Base-by-base conservation (phyloP, 176 grass and related monocot species). In the Avena eriantha region DNA sequence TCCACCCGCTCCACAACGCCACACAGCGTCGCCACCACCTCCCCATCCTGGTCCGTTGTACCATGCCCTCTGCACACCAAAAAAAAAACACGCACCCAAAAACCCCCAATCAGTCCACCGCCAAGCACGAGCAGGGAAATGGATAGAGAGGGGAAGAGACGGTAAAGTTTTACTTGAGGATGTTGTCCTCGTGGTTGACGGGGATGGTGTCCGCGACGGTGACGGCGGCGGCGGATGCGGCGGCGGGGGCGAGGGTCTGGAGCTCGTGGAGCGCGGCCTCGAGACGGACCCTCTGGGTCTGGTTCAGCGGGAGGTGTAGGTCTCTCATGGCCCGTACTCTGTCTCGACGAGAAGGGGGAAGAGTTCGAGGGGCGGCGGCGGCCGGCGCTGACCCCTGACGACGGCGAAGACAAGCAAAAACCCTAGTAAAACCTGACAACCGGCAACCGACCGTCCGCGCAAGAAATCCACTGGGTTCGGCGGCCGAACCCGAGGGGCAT, bases 1-100 rank as follows among this genome's bases (percentile, higher is more conserved):
- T 99, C 90, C 46, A 99, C 92, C 72, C 97, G 91, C 87, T 99
- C 97, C 24, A 99, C 89, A 11, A 99, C 80, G 22, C 97, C 97
- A 70, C 97, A 99, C 23, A 99, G 60, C 10, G 97, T 93, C 23
- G 97, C 97, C 77, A 96, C 92, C 69, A 99, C 92, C 87, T 99
- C 82, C 34, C 92, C 94, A 8, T 93, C 90, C 36, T 90, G 84
- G 41, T 99, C 94, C 53, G 73, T 87, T 2, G 94, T 99, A 33
- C 97, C 97, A 78, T 96, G 97, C 60, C 97, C 97, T 84, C 97
- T 97, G 80, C 86, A 41, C 63, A 26, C 1, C 19, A 72, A 5
- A 67, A 39, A 47, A 69, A 7, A 43, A 14, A 55, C 29, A 24
- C 31, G 31, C 8, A 54, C 7, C 19, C 51, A 33, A 83, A 80